phyloP scores from a whole-genome alignment of 495 filamentous ascomycete species.

The Talaromyces proteolyticus region DNA sequence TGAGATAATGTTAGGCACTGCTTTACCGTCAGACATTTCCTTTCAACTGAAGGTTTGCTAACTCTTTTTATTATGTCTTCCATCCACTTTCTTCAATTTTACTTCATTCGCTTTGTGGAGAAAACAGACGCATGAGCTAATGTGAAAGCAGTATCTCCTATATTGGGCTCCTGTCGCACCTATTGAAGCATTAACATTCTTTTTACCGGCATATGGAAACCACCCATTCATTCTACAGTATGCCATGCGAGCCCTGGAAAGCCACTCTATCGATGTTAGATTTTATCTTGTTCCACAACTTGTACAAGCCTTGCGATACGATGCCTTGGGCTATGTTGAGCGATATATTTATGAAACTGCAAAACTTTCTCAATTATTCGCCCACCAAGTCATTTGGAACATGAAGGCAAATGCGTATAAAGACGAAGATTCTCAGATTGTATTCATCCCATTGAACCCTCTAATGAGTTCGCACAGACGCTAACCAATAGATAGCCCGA shows the following conservation, averaged over 20 bases:
- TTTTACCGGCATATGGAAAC: constrained; percentile 88
- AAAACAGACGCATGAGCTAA: constrained; percentile 22
- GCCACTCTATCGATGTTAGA: constrained; percentile 88
- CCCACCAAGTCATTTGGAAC: constrained; percentile 99
- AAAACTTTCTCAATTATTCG: constrained; percentile 92
- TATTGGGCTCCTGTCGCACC: constrained; percentile 96
- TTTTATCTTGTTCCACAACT: constrained; percentile 99
- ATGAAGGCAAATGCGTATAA: constrained; percentile 99
- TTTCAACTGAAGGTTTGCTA: constrained; percentile 72
- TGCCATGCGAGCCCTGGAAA: constrained; percentile 91
- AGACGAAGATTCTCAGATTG: constrained; percentile 85
- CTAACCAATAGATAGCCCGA: constrained; percentile 63
- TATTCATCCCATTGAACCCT: constrained; percentile 28
- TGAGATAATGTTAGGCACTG: constrained; percentile 69
- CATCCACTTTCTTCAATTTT: too few relatives aligned
- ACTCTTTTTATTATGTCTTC: background rate
- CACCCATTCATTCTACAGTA: constrained; percentile 95
- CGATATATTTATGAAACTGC: constrained; percentile 95
- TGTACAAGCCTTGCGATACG: constrained; percentile 93
- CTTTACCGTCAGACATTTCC: constrained; percentile 70
- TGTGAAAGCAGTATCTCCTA: constrained; percentile 62
- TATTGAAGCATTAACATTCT: constrained; percentile 86
- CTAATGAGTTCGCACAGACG: background rate
- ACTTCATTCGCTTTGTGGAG: too few relatives aligned
- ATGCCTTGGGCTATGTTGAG: constrained; percentile 90